phyloP scores from a whole-genome alignment of 2,329 filamentous ascomycete species.

The Magnaporthiopsis poae region DNA sequence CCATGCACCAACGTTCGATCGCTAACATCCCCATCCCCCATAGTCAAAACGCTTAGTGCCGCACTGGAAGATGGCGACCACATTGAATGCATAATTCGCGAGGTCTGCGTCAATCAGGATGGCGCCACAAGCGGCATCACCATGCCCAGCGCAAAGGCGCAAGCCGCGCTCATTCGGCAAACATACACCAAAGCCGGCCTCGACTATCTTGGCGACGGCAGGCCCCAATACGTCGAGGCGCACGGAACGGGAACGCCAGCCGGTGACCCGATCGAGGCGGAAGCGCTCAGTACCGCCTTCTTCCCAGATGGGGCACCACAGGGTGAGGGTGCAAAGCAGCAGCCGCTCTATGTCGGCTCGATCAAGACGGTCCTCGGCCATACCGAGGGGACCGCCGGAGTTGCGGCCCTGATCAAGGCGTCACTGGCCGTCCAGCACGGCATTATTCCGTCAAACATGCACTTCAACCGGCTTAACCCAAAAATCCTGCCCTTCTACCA shows the following conservation, averaged over 20 bases:
- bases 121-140: conserved; percentile 38
- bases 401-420: conserved; percentile 20
- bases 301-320: conserved; percentile 36
- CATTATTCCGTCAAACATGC: conserved; percentile 20
- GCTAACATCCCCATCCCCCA: conserved; percentile 22
- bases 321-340: conserved; percentile 21
- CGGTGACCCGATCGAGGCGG: conserved; percentile 44
- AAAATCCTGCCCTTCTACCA: conserved; percentile 18
- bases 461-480: conserved; percentile 19
- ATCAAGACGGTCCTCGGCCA: conserved; percentile 36
- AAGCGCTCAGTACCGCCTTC: conserved; percentile 21
- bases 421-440: conserved; percentile 19
- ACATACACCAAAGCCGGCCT: conserved; percentile 31
- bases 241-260: conserved; percentile 41
- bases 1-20: conserved; percentile 5
- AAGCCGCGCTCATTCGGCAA: conserved; percentile 27
- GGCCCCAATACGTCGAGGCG: conserved; percentile 38
- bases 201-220: conserved; percentile 22
- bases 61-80: conserved; percentile 36
- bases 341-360: conserved; percentile 23
- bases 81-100: conserved; percentile 32
- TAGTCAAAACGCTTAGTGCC: conserved; percentile 33
- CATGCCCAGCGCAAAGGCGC: conserved; percentile 32
- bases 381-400: conserved; percentile 35
- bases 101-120: conserved; percentile 34